Percentiles rank a stretch among this genome's conserved stretches.
phyloP scores from a whole-genome alignment of 2,329 filamentous ascomycete genomes.

The Alternaria sp. region DNA sequence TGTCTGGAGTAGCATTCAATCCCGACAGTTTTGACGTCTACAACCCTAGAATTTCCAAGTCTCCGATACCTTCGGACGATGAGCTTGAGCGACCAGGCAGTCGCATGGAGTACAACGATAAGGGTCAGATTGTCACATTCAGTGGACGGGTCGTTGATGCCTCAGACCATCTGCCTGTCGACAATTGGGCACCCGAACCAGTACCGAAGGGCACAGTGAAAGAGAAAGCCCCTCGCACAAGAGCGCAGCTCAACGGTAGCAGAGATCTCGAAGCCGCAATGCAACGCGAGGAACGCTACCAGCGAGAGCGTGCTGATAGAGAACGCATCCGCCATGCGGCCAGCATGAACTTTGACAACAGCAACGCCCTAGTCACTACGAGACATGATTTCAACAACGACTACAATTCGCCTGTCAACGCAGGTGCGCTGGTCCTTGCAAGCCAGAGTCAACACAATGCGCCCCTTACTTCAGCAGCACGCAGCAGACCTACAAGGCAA shows the following conservation, averaged over 20 bases:
- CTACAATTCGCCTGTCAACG: slow-evolving; percentile 26
- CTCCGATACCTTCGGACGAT: slow-evolving; percentile 34
- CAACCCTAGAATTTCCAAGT: slow-evolving; percentile 63
- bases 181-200: slow-evolving; percentile 79
- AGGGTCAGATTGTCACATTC: slow-evolving; percentile 76
- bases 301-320: slow-evolving; percentile 44
- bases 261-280: slow-evolving; percentile 52
- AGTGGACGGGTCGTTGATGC: slow-evolving; percentile 81
- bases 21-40: slow-evolving; percentile 79
- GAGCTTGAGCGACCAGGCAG: slow-evolving; percentile 41
- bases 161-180: slow-evolving; percentile 79
- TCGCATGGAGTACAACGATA: slow-evolving; percentile 58
- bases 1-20: slow-evolving; percentile 73
- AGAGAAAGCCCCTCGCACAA: slow-evolving; percentile 52
- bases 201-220: slow-evolving; percentile 65
- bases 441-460: slow-evolving; percentile 28
- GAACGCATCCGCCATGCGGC: slow-evolving; percentile 46
- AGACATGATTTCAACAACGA: slow-evolving; percentile 39
- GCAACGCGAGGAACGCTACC: slow-evolving; percentile 45
- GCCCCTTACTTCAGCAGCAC: slow-evolving; percentile 26
- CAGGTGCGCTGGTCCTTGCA: slow-evolving; percentile 38
- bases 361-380: slow-evolving; percentile 43
- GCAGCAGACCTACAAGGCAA: slow-evolving; percentile 45
- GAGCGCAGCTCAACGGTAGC: slow-evolving; percentile 62
- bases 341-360: slow-evolving; percentile 38